Evolutionary conservation across 257 asterid species (phyloP).

Genomic region (Vinca minor): DNA sequence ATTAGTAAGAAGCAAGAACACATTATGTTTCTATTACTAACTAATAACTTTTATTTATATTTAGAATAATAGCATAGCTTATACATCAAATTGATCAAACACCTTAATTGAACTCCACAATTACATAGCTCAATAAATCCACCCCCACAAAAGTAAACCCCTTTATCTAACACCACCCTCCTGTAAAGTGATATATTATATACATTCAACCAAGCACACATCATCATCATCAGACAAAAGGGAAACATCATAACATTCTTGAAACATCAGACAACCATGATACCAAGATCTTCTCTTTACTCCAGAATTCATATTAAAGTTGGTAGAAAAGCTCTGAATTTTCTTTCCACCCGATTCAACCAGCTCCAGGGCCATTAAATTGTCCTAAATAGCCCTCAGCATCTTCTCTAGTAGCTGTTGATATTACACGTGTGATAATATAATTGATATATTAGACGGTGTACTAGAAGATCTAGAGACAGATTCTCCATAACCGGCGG

Average conservation of each 20-base stretch:
- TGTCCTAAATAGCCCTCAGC: background rate
- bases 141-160: background rate
- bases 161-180: background rate
- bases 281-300: constrained; percentile 1
- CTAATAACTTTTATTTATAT: constrained; percentile 12
- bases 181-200: background rate
- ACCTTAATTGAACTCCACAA: constrained; percentile 12
- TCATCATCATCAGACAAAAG: background rate
- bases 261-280: background rate
- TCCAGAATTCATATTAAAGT: constrained; percentile 8
- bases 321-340: background rate
- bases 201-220: no score
- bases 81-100: constrained; percentile 10
- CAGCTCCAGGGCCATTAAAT: background rate
- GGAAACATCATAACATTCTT: background rate
- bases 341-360: constrained; percentile 5
- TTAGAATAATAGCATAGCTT: background rate
- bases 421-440: no score
- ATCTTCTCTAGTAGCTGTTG: no score
- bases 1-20: background rate
- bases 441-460: no score
- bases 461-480: no score
- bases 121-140: constrained; percentile 10
- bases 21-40: background rate
- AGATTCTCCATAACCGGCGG: background rate